phyloP scores from a whole-genome alignment of 805 yeast genomes.

The Wickerhamomyces strasburgensis region DNA sequence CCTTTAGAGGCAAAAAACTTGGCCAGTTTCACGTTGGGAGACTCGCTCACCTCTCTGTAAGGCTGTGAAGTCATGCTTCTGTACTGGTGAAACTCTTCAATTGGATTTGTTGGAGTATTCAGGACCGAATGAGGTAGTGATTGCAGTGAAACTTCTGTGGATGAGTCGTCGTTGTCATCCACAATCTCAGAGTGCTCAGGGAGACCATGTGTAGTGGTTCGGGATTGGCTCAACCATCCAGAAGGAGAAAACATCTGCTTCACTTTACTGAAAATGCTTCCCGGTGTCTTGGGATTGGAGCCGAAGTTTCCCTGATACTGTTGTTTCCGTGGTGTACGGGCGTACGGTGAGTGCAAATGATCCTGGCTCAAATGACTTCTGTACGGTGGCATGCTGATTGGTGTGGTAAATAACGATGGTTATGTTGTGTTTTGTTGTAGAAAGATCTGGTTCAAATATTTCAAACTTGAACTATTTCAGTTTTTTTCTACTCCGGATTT shows the following conservation, averaged over 20 bases:
- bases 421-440: too few relatives aligned
- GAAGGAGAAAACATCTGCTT: slow-evolving; percentile 23
- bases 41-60: slow-evolving; percentile 16
- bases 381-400: slow-evolving; percentile 15
- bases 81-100: slow-evolving; percentile 15
- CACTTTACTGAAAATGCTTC: slow-evolving; percentile 23
- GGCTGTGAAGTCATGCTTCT: slow-evolving; percentile 5
- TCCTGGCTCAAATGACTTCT: slow-evolving; percentile 8
- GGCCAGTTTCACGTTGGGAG: slow-evolving; percentile 59
- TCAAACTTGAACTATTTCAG: too few relatives aligned
- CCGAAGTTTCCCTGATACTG: slow-evolving; percentile 29
- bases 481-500: too few relatives aligned
- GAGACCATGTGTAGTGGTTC: not conserved
- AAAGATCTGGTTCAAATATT: too few relatives aligned
- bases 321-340: slow-evolving; percentile 9
- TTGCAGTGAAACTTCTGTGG: slow-evolving; percentile 3
- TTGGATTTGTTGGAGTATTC: slow-evolving; percentile 14
- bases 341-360: slow-evolving; percentile 20
- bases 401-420: too few relatives aligned
- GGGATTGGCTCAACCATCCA: slow-evolving; percentile 8
- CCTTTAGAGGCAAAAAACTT: slow-evolving; percentile 72
- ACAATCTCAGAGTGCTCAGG: not conserved
- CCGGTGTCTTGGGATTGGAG: slow-evolving; percentile 31
- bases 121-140: slow-evolving; percentile 1
- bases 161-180: not conserved